Evolutionary conservation across 257 asterid genomes (phyloP).

Genomic region (Primulina eburnea): DNA sequence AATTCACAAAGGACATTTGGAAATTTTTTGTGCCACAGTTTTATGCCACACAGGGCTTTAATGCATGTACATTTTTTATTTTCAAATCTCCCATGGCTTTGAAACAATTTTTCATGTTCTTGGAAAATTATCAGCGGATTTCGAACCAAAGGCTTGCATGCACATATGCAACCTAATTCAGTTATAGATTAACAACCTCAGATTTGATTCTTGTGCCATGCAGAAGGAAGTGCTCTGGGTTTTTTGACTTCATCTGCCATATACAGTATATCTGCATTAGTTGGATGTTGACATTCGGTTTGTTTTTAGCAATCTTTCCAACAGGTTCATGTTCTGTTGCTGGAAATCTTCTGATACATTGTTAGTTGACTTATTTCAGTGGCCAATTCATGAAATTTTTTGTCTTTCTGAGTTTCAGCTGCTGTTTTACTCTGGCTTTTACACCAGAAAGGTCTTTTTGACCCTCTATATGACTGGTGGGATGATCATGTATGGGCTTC

Average conservation of each 20-base stretch:
- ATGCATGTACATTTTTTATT: not conserved
- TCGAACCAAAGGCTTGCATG: not conserved
- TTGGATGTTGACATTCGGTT: conserved; percentile 78
- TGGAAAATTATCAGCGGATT: not conserved
- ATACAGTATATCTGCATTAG: conserved; percentile 77
- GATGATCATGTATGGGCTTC: conserved; percentile 67
- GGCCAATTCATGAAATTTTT: not conserved
- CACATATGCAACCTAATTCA: not conserved
- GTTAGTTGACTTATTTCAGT: conserved; percentile 4
- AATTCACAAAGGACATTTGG: not conserved
- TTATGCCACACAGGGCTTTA: not conserved
- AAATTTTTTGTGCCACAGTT: not conserved
- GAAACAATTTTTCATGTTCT: not conserved
- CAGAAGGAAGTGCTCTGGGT: conserved; percentile 77
- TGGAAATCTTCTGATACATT: not conserved
- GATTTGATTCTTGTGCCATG: conserved; percentile 22
- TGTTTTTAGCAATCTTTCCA: conserved; percentile 73
- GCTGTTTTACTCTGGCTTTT: conserved; percentile 75
- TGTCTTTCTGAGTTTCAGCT: conserved; percentile 45
- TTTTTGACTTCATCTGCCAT: conserved; percentile 89
- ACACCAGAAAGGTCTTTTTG: conserved; percentile 81
- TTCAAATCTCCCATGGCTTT: not conserved
- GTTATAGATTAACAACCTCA: not conserved
- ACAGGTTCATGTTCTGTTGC: conserved; percentile 48
- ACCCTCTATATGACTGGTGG: conserved; percentile 95